These are phyloP conservation scores for Leucogyrophana mollusca DNA, from an alignment of 768 basidiomycete genomes.

Conservation along the genomic window DNA sequence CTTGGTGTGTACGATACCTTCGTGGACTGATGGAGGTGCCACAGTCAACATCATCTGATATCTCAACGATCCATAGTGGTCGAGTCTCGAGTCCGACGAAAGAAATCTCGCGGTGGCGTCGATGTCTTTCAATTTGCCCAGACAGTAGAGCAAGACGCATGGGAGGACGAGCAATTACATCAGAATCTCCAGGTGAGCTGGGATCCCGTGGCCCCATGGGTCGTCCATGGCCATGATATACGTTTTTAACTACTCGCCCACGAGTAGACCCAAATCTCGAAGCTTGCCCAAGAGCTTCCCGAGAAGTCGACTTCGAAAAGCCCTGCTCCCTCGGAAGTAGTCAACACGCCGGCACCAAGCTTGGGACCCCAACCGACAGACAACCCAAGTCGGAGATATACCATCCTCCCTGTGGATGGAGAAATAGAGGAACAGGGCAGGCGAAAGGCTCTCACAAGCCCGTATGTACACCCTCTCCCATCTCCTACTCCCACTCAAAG, in stretches of 20 bases:
- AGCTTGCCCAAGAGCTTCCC: slow-evolving; percentile 42
- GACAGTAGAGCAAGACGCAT: slow-evolving; percentile 69
- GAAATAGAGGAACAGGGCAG: slow-evolving; percentile 14
- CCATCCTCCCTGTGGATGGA: slow-evolving; percentile 40
- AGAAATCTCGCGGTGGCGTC: slow-evolving; percentile 53
- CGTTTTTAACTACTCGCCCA: neutral
- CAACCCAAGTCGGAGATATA: slow-evolving; percentile 48
- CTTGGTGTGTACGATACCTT: slow-evolving; percentile 64
- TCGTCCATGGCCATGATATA: neutral
- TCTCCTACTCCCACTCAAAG: neutral
- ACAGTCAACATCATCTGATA: neutral
- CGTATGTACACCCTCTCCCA: slow-evolving; percentile 32
- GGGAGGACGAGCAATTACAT: slow-evolving; percentile 59
- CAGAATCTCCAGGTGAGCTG: slow-evolving; percentile 60
- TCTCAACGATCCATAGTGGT: slow-evolving; percentile 45
- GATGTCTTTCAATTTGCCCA: slow-evolving; percentile 81
- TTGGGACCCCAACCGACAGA: slow-evolving; percentile 31
- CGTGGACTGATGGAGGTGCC: neutral
- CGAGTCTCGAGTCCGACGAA: slow-evolving; percentile 58
- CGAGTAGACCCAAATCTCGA: slow-evolving; percentile 55
- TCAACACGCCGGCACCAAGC: slow-evolving; percentile 7
- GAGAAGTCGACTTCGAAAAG: slow-evolving; percentile 12
- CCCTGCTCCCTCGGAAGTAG: slow-evolving; percentile 14
- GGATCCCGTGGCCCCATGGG: neutral
- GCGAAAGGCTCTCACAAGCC: slow-evolving; percentile 35